Conservation (phyloP, 768 basidiomycete species). For the Saitozyma sp. region DNA sequence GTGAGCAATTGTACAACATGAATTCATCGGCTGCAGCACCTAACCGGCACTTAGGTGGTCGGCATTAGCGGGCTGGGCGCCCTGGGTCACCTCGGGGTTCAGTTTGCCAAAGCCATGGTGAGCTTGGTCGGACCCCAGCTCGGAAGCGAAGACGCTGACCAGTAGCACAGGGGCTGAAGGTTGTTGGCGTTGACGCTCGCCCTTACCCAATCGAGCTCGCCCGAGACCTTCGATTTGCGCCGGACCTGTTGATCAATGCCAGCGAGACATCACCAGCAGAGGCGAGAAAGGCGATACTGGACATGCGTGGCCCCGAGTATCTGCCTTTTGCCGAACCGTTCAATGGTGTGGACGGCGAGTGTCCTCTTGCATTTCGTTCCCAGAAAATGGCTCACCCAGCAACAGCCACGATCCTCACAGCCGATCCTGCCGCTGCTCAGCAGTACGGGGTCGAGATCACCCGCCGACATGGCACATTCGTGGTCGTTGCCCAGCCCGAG, state of each 20-base stretch:
- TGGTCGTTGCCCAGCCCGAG: constrained; percentile 20
- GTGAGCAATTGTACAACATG: no score
- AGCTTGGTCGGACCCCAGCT: neutral
- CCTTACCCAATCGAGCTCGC: constrained; percentile 15
- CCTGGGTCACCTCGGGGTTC: constrained; percentile 22
- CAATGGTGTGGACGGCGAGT: constrained; percentile 24
- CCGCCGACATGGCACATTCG: constrained; percentile 20
- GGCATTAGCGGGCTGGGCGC: constrained; percentile 30
- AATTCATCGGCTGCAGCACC: no score
- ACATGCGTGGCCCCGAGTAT: constrained; percentile 9
- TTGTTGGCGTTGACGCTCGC: constrained; percentile 25
- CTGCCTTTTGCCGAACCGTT: no score
- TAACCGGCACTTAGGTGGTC: constrained; percentile 3
- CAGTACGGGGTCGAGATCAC: constrained; percentile 13
- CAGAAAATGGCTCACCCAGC: neutral
- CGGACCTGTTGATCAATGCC: constrained; percentile 21
- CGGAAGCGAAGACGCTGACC: neutral
- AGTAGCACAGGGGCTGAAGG: constrained; percentile 18
- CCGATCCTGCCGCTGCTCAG: constrained; percentile 3
- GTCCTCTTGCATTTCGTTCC: neutral
- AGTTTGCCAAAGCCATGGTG: constrained; percentile 27
- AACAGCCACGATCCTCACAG: no score
- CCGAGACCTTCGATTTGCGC: constrained; percentile 5
- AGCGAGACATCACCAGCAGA: constrained; percentile 9
- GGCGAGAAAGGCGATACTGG: constrained; percentile 13